Conservation (phyloP, 306 rosid species). For the Quillaja saponaria region DNA sequence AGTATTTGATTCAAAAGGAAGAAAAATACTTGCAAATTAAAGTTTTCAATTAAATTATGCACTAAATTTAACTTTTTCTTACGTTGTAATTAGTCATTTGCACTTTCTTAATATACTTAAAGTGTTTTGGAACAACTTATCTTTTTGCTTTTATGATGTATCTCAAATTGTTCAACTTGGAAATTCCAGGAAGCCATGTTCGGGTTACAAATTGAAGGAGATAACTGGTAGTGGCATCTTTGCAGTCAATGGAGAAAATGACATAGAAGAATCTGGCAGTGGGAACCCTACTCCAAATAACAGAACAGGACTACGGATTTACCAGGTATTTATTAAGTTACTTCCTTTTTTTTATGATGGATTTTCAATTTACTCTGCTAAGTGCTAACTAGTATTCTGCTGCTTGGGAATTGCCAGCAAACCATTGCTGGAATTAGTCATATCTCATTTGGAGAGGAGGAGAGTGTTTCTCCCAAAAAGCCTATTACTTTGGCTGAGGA, state of each 20-base stretch:
- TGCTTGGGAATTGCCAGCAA: constrained; percentile 63
- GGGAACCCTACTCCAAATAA: constrained; percentile 52
- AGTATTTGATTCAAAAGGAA: constrained; percentile 14
- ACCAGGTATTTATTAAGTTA: constrained; percentile 65
- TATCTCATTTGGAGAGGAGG: constrained; percentile 90
- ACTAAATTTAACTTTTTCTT: neutral
- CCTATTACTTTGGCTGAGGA: constrained; percentile 78
- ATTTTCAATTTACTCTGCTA: constrained; percentile 12
- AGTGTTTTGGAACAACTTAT: neutral
- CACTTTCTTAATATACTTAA: neutral
- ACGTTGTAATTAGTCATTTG: neutral
- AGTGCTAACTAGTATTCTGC: constrained; percentile 25
- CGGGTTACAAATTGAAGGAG: constrained; percentile 94
- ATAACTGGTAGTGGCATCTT: constrained; percentile 98
- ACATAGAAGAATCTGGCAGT: constrained; percentile 57
- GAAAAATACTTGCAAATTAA: constrained; percentile 4
- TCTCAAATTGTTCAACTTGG: constrained; percentile 33
- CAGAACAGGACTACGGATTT: constrained; percentile 80
- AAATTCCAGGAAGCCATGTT: constrained; percentile 82
- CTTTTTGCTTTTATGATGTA: neutral
- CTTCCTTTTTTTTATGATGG: constrained; percentile 3
- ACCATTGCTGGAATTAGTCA: constrained; percentile 84
- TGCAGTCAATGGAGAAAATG: constrained; percentile 59
- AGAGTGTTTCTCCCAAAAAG: constrained; percentile 69
- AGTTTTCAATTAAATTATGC: neutral